Conservation (phyloP, 2,329 filamentous ascomycete species). For the Aspergillus latus region DNA sequence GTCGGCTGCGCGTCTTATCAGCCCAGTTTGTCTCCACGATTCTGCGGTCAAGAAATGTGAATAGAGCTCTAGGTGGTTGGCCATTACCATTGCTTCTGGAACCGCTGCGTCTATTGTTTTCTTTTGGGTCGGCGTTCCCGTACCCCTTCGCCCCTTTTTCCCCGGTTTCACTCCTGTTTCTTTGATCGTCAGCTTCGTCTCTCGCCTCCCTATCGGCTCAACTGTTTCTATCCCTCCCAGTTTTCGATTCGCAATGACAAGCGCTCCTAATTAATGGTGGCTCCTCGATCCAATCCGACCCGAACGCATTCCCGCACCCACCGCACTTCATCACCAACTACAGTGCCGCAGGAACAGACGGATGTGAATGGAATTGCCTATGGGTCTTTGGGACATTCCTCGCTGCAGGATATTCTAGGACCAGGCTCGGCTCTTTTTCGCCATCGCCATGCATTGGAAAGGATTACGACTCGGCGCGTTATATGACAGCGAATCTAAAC, state of each 20-base stretch:
- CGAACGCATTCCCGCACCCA: not conserved
- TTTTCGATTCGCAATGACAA: conserved; percentile 20
- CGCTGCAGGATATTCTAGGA: conserved; percentile 22
- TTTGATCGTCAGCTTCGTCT: conserved; percentile 10
- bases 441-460: conserved; percentile 43
- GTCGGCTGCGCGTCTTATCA: conserved; percentile 4
- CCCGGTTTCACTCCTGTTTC: conserved; percentile 16
- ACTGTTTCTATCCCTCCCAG: conserved; percentile 5
- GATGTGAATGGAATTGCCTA: conserved; percentile 17
- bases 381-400: conserved; percentile 22
- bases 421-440: conserved; percentile 21
- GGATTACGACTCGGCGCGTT: conserved; percentile 36
- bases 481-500: conserved; percentile 37
- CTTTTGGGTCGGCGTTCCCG: conserved; percentile 18
- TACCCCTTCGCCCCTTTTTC: conserved; percentile 21
- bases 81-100: conserved; percentile 7
- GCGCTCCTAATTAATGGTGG: conserved; percentile 17
- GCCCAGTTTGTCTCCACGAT: conserved; percentile 3
- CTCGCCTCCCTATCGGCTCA: conserved; percentile 13
- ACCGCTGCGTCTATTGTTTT: conserved; percentile 7
- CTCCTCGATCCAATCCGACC: conserved; percentile 9
- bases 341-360: conserved; percentile 8
- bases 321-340: not conserved
- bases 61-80: conserved; percentile 7
- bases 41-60: conserved; percentile 18